Evolutionary conservation across 2,329 filamentous ascomycete genomes (phyloP).

Genomic region (Sclerotinia glacialis): DNA sequence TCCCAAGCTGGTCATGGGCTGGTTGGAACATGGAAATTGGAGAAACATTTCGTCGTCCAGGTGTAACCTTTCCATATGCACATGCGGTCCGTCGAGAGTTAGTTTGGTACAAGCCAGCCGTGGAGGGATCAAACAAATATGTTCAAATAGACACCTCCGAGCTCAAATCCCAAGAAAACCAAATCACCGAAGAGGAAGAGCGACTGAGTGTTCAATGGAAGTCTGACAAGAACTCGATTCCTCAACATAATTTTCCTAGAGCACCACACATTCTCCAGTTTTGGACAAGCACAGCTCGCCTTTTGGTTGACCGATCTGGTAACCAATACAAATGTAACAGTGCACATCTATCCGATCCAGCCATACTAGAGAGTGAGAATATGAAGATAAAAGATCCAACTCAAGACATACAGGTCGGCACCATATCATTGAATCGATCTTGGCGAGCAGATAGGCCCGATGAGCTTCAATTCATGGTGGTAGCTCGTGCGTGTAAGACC

Average conservation of each 20-base stretch:
- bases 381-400: background rate
- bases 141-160: background rate
- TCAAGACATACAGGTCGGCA: background rate
- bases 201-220: background rate
- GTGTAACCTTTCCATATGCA: background rate
- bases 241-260: background rate
- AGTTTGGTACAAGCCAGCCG: constrained; percentile 10
- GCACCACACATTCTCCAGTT: background rate
- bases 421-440: background rate
- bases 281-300: background rate
- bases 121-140: background rate
- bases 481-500: background rate
- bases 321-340: background rate
- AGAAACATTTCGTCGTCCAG: background rate
- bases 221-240: background rate
- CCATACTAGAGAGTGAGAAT: background rate
- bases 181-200: background rate
- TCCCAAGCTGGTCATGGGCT: constrained; percentile 20
- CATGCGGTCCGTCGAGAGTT: background rate
- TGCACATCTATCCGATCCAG: background rate
- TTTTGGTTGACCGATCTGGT: background rate
- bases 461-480: constrained; percentile 5
- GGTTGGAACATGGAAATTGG: constrained; percentile 12
- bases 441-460: background rate
- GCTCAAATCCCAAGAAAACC: background rate